These are phyloP conservation scores for Zymoseptoria crescenta DNA, from an alignment of 2,329 filamentous ascomycete species.

Conservation along the genomic window DNA sequence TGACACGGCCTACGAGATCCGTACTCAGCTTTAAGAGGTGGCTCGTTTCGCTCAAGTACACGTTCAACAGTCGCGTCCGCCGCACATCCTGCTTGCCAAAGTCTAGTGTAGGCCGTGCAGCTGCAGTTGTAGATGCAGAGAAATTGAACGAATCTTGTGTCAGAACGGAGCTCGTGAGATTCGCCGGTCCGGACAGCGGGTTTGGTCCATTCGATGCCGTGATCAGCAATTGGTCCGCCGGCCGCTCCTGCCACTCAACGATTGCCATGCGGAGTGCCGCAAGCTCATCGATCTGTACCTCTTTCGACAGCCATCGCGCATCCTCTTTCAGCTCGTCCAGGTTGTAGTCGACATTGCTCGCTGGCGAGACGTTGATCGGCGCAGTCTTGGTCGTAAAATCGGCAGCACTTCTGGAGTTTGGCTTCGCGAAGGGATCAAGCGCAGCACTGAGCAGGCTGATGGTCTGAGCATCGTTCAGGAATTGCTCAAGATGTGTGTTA, in stretches of 20 bases:
- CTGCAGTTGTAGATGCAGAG: conserved; percentile 3
- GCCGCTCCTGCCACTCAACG: conserved; percentile 73
- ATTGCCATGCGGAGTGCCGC: conserved; percentile 72
- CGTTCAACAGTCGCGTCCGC: conserved; percentile 19
- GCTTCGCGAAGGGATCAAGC: conserved; percentile 57
- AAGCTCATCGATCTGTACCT: conserved; percentile 69
- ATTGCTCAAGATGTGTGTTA: conserved; percentile 50
- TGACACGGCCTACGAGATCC: conserved; percentile 16
- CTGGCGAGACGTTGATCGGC: conserved; percentile 72
- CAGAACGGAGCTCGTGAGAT: conserved; percentile 8
- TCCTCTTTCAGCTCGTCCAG: conserved; percentile 77
- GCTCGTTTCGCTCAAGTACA: conserved; percentile 23
- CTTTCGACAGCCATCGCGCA: conserved; percentile 75
- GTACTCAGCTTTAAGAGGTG: conserved; percentile 17
- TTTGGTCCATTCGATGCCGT: conserved; percentile 29
- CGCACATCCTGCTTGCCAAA: conserved; percentile 23
- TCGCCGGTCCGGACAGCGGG: conserved; percentile 1
- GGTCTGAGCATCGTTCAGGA: conserved; percentile 64
- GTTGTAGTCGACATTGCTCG: conserved; percentile 59
- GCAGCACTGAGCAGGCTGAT: conserved; percentile 61
- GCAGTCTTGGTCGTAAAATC: conserved; percentile 78
- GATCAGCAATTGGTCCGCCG: conserved; percentile 59
- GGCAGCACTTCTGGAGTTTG: conserved; percentile 41
- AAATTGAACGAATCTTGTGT: conserved; percentile 11
- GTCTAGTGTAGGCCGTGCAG: conserved; percentile 7